Base-by-base conservation (phyloP, 305 asterid species). In the Solanum hybrid region DNA sequence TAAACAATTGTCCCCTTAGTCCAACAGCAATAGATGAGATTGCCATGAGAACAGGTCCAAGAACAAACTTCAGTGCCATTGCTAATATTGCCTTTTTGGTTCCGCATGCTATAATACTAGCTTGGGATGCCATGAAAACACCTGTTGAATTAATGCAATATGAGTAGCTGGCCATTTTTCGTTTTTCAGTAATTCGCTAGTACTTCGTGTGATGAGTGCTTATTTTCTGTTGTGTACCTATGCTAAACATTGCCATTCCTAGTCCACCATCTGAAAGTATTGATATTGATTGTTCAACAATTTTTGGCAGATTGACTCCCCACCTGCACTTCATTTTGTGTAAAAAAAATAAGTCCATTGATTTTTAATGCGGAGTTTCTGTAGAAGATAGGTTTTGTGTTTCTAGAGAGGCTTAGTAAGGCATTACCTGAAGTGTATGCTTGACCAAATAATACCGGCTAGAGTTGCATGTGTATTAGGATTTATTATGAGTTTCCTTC, bases 221-320 rank as follows among this genome's bases (percentile, higher is more conserved):
- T 26, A 85, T 79, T 85, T 86, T 88, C 29, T 89, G 27, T 73
- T 78, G 69, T 78, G 40, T 90, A 96, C 99, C 98, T 96, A 96
- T 90, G 94, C 98, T 96, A 95, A 97, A 97, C 98, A 96, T 95
- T 88, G 99, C 98, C 99, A 97, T 97, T 88, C 99, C 99, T 38
- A 97, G 96, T 69, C 99, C 99, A 87, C 99, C 99, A 82, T 97
- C 96, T 32, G 98, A 93, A 88, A 97, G 84, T 85, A 96, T 88
- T 69, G 94, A 89, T 89, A 96, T 89, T 42, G 99, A 96, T 88
- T 87, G 73, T 36, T 94, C 95, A 36, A 97, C 91, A 86, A 94
- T 89, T 88, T 89, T 91, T 66, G 99, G 98, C 91, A 97, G 88
- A 88, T 92, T 89, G 87, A 95, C 89, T 78, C 89, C 90, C 94